Evolutionary conservation across 1,284 basidiomycete species (phyloP).

Genomic region (Ganoderma meredithae): DNA sequence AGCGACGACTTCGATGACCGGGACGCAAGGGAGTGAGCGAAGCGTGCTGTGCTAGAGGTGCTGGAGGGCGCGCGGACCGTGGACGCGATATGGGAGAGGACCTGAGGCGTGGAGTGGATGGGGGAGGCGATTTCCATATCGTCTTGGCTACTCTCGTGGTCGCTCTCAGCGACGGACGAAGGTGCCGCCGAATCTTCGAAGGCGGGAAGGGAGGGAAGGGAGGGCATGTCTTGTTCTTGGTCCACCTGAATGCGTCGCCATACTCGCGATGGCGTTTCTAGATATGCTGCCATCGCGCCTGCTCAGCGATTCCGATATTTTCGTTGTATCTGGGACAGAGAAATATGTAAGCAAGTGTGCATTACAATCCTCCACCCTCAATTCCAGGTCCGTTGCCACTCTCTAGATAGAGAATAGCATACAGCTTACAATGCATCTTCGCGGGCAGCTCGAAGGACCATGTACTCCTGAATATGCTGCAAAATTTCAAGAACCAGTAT

Average conservation of each 20-base stretch:
- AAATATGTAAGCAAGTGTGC: background rate
- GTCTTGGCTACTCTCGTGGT: constrained; percentile 27
- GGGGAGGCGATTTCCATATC: constrained; percentile 49
- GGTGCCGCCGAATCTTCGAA: constrained; percentile 65
- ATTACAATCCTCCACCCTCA: background rate
- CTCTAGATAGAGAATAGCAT: background rate
- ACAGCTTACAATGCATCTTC: too few species aligned
- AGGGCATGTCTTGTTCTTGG: constrained; percentile 77
- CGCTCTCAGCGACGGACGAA: constrained; percentile 33
- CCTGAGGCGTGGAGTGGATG: constrained; percentile 70
- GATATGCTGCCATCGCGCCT: constrained; percentile 42
- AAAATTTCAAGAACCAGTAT: too few species aligned
- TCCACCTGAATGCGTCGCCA: constrained; percentile 79
- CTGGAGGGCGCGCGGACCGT: constrained; percentile 62
- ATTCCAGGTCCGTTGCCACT: background rate
- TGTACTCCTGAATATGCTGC: too few species aligned
- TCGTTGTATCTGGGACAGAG: background rate
- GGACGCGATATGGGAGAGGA: constrained; percentile 51
- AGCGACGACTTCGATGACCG: constrained; percentile 45
- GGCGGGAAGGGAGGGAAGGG: constrained; percentile 73
- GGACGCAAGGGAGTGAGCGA: constrained; percentile 69
- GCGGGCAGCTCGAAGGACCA: too few species aligned
- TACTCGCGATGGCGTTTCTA: constrained; percentile 82
- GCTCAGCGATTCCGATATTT: background rate
- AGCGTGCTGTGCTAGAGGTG: constrained; percentile 71